Evolutionary conservation across 805 yeast species (phyloP), one percentile per base, ranked within the genome.

Genomic region (Starmerella gropengiesseri): DNA sequence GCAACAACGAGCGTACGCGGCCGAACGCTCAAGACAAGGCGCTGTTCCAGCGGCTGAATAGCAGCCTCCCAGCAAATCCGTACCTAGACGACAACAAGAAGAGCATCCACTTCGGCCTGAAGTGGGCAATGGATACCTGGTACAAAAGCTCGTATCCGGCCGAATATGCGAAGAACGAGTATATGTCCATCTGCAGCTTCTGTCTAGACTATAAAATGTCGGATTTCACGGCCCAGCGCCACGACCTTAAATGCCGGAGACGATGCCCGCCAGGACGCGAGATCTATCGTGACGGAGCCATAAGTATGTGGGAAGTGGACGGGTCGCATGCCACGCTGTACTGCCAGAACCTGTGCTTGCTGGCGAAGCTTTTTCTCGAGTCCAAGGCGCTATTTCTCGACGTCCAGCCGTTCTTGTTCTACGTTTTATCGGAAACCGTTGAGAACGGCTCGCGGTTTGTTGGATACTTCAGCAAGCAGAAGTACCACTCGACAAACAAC

Each of bases 391-490:
- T 91, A 40, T 87, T 86, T 58, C 85, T 85, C 58, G 97, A 91
- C 56, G 97, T 89, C 33, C 95, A 91, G 60, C 95, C 97, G 1
- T 89, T 89, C 54, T 73, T 81, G 57, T 91, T 91, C 57, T 91
- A 89, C 61, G 76, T 87, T 2, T 61, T 91, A 34, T 81, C 89
- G 5, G 91, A 81, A 50, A 66, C 71, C 32, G 82, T 77, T 53
- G 66, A 55, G 5, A 19, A 36, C 7, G 68, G 66, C 14, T 37
- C 45, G 1, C 31, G 23, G 9, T 81, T 91, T 62, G 87, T 87
- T 29, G 98, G 98, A 0, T 91, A 91, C 60, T 91, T 91, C 58
- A 82, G 94, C 19, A 91, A 91, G 55, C 95, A 87, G 55, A 78
- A 78, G 53, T 41, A 41, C 14, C 36, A 47, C 40, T 26, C 46